Conservation (phyloP, 768 basidiomycete species). For the Phaeotremella fagi region DNA sequence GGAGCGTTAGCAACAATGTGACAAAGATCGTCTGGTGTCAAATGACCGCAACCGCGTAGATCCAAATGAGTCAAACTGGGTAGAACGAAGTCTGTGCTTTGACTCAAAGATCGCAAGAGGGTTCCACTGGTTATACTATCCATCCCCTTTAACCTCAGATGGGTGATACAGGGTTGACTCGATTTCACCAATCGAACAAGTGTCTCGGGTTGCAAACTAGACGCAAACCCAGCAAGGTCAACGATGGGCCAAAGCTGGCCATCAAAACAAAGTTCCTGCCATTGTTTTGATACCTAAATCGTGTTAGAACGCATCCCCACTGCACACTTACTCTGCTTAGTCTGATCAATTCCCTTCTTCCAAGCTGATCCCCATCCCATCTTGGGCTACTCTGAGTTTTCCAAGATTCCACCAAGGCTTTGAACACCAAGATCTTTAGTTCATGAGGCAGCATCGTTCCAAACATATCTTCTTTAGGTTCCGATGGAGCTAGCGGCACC, state of each 20-base stretch:
- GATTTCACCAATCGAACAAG: constrained; percentile 13
- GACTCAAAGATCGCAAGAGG: background rate
- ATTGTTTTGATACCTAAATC: constrained; percentile 29
- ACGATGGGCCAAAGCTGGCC: constrained; percentile 34
- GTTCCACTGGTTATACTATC: constrained; percentile 7
- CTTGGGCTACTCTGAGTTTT: constrained; percentile 4
- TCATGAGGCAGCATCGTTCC: constrained; percentile 27
- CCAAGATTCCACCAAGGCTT: constrained; percentile 6
- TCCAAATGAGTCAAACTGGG: constrained; percentile 66
- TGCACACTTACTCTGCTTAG: constrained; percentile 28
- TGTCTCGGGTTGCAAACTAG: constrained; percentile 17
- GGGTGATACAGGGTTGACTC: constrained; percentile 14
- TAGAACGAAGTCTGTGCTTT: background rate
- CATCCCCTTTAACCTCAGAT: constrained; percentile 22
- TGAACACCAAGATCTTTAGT: constrained; percentile 23
- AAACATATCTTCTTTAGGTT: constrained; percentile 11
- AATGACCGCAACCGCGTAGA: constrained; percentile 64
- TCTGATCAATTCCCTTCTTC: constrained; percentile 28
- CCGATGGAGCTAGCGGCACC: background rate
- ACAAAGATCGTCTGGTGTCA: constrained; percentile 66
- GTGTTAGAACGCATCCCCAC: background rate
- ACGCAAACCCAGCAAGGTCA: constrained; percentile 16
- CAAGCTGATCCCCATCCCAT: constrained; percentile 22
- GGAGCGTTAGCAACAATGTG: constrained; percentile 65
- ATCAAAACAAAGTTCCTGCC: constrained; percentile 36